Percentiles rank a stretch among this genome's conserved stretches.
These are phyloP conservation scores for Cryphonectria nitschkei DNA, from an alignment of 2,329 filamentous ascomycete genomes.

Conservation along the genomic window DNA sequence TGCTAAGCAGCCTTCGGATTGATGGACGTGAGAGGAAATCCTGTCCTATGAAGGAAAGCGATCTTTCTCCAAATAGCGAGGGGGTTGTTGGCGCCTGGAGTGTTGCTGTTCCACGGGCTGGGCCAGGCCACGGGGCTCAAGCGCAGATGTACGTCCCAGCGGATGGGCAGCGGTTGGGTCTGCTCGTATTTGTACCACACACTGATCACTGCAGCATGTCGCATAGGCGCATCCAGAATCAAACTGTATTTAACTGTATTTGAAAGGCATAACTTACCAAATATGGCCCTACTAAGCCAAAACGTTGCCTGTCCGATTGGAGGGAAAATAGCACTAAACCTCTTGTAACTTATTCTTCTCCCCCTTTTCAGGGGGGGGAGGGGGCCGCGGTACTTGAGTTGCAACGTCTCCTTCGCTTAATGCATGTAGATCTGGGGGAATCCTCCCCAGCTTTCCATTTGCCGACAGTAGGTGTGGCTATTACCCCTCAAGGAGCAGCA, in stretches of 20 bases:
- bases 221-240: background rate
- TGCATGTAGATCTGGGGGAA: background rate
- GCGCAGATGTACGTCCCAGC: background rate
- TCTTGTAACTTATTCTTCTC: background rate
- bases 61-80: background rate
- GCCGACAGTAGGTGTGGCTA: background rate
- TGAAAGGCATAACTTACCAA: background rate
- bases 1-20: background rate
- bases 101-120: background rate
- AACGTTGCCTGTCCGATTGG: background rate
- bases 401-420: background rate
- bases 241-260: background rate
- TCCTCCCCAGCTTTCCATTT: background rate
- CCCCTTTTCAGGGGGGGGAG: background rate
- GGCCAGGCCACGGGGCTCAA: background rate
- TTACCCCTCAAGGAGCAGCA: background rate
- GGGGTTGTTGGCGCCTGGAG: background rate
- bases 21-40: no score
- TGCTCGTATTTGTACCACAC: background rate
- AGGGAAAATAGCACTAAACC: slow-evolving; percentile 3
- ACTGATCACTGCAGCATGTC: background rate
- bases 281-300: background rate
- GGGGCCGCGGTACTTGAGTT: background rate
- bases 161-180: background rate
- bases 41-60: background rate